Percentiles rank a stretch among this genome's conserved stretches.
phyloP scores from a whole-genome alignment of 352 stramenopile species.

The Globisporangium paroecandrum region DNA sequence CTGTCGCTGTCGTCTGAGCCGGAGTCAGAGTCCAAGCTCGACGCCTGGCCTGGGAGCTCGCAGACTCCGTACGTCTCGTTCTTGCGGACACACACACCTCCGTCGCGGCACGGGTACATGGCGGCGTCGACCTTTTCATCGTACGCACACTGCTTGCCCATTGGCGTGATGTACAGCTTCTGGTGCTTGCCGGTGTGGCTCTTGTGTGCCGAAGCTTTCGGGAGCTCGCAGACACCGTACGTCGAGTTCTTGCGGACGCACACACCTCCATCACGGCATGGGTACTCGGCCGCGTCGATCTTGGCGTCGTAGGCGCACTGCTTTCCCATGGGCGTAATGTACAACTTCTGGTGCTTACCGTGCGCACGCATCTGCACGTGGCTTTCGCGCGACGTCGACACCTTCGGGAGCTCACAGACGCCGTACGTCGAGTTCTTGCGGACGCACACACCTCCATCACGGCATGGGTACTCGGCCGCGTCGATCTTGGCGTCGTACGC shows the following conservation, averaged over 20 bases:
- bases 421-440: conserved; percentile 55
- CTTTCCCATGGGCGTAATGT: conserved; percentile 46
- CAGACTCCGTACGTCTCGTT: conserved; percentile 59
- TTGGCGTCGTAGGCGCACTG: conserved; percentile 58
- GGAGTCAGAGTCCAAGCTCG: conserved; percentile 14
- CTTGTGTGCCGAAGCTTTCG: background rate
- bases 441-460: conserved; percentile 36
- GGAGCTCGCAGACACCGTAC: conserved; percentile 43
- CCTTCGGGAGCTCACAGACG: conserved; percentile 27
- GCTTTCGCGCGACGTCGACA: background rate
- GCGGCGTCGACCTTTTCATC: conserved; percentile 47
- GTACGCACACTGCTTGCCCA: conserved; percentile 57
- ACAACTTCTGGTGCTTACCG: conserved; percentile 37
- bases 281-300: conserved; percentile 54
- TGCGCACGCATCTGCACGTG: conserved; percentile 34
- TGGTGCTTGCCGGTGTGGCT: conserved; percentile 12
- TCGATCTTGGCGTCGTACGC: conserved; percentile 56
- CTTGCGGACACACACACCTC: conserved; percentile 41
- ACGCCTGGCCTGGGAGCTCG: conserved; percentile 13
- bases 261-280: conserved; percentile 36
- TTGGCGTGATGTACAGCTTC: conserved; percentile 54
- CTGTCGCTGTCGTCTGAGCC: conserved; percentile 16
- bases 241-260: conserved; percentile 53
- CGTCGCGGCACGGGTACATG: conserved; percentile 51
- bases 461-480: conserved; percentile 53